Percentiles rank a stretch among this genome's conserved stretches.
phyloP scores from a whole-genome alignment of 2,329 filamentous ascomycete species.

The Pyricularia sp. region DNA sequence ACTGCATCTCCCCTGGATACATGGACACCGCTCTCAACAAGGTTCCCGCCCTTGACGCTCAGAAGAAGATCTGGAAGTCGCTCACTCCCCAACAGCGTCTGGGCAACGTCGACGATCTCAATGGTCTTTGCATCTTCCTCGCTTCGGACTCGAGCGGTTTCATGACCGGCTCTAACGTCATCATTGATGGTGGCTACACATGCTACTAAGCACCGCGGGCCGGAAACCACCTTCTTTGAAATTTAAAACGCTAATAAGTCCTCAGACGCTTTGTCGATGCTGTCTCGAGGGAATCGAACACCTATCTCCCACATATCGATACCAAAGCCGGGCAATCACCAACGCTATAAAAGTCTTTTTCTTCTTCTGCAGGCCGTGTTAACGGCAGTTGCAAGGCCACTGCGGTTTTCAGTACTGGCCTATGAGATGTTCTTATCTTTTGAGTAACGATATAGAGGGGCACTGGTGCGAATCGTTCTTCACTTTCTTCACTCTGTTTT shows the following conservation, averaged over 20 bases:
- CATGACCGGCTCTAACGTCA: constrained; percentile 69
- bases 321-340: not conserved
- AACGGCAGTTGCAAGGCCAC: not conserved
- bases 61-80: constrained; percentile 74
- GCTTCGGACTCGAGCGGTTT: constrained; percentile 63
- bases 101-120: constrained; percentile 65
- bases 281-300: not conserved
- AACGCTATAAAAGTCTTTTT: not conserved
- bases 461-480: not conserved
- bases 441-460: not conserved
- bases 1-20: constrained; percentile 74
- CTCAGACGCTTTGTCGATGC: not conserved
- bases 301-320: not conserved
- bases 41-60: constrained; percentile 65
- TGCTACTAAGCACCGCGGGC: not conserved
- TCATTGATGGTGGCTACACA: constrained; percentile 63
- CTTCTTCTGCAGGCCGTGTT: not conserved
- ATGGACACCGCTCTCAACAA: constrained; percentile 80
- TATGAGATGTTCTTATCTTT: not conserved
- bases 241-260: not conserved
- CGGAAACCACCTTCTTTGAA: not conserved
- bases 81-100: constrained; percentile 66
- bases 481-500: not conserved
- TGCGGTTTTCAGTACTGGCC: not conserved
- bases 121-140: constrained; percentile 68